Base-by-base conservation (phyloP, 768 basidiomycete species). In the Agrocybe praecox region DNA sequence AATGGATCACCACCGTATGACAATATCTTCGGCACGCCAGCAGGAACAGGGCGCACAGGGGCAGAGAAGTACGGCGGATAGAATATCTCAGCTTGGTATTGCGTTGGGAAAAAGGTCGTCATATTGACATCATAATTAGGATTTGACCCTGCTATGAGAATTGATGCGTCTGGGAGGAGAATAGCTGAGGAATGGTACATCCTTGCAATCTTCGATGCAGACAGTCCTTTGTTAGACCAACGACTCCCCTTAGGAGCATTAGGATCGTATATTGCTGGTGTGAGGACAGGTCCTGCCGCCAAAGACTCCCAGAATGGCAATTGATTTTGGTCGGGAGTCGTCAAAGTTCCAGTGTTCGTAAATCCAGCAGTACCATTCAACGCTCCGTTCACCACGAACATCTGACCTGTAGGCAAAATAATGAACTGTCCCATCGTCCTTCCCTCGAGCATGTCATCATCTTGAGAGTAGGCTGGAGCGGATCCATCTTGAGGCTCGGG, bases 371-470 rank as follows among this genome's bases (percentile, higher is more conserved):
- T 96, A 14, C 95, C 95, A 62, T 93, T 94, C 11, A 68, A 47
- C 15, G 81, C 95, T 56, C 94, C 95, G 68, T 96, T 96, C 62
- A 94, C 72, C 52, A 94, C 80, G 19, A 94, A 77, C n/a, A 95
- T 54, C 32, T 83, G 89, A 7, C 88, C 89, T 46, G 92, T 85
- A 0, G 94, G 86, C 8, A 97, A 86, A 36, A 82, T 80, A 71
- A 96, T 87, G 69, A 96, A 94, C 68, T 94, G 91, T 10, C 94
- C 92, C 95, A 98, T 98, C 23, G 90, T 92, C 18, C 94, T 83
- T 0, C 85, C 83, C 57, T 86, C 79, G 9, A 84, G 76, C 80
- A 95, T 85, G 56, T 84, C 70, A 60, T 96, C 94, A 56, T 94
- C 93, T 62, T 89, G 79, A 6, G 77, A 72, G 67, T 91, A 93